Percentiles rank a stretch among this genome's conserved stretches.
Conservation (phyloP, 164 flowering plant genomes). For the Paratinospora sagittata region DNA sequence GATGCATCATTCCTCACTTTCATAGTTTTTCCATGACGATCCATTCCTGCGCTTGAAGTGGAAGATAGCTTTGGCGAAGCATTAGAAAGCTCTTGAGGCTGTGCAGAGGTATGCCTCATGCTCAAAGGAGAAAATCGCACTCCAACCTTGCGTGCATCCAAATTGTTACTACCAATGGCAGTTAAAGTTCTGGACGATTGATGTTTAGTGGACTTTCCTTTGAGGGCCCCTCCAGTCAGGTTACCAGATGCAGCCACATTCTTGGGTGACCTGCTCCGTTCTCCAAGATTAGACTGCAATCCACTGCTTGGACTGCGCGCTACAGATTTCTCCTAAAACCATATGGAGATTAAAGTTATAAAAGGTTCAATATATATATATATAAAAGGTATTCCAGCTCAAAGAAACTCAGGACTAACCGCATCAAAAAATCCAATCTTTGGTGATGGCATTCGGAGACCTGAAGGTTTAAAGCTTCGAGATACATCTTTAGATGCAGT, state of each 20-base stretch:
- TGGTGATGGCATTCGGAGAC: slow-evolving; percentile 87
- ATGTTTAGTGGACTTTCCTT: slow-evolving; percentile 26
- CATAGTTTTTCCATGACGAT: slow-evolving; percentile 10
- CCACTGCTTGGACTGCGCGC: slow-evolving; percentile 26
- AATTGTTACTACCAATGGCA: slow-evolving; percentile 13
- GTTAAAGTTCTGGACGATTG: slow-evolving; percentile 24
- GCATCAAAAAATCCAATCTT: slow-evolving; percentile 92
- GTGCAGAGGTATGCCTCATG: slow-evolving; percentile 19
- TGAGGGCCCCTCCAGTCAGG: slow-evolving; percentile 25
- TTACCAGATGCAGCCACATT: slow-evolving; percentile 17
- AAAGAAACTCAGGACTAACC: slow-evolving; percentile 4
- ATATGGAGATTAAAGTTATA: slow-evolving; percentile 25
- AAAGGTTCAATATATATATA: too few species aligned
- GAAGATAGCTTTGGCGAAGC: slow-evolving; percentile 18
- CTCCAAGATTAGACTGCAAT: slow-evolving; percentile 24
- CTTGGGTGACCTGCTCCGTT: slow-evolving; percentile 17
- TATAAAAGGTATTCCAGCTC: too few species aligned
- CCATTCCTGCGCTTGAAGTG: slow-evolving; percentile 12
- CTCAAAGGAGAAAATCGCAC: slow-evolving; percentile 13
- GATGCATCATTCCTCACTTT: slow-evolving; percentile 1
- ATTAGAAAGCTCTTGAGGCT: slow-evolving; percentile 21
- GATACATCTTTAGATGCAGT: slow-evolving; percentile 23
- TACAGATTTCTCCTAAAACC: slow-evolving; percentile 20
- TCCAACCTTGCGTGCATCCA: slow-evolving; percentile 13
- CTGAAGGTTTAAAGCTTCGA: slow-evolving; percentile 50